Percentiles rank a stretch among this genome's conserved stretches.
These are phyloP conservation scores for Epichloe elymi DNA, from an alignment of 2,329 filamentous ascomycete genomes.

Conservation along the genomic window DNA sequence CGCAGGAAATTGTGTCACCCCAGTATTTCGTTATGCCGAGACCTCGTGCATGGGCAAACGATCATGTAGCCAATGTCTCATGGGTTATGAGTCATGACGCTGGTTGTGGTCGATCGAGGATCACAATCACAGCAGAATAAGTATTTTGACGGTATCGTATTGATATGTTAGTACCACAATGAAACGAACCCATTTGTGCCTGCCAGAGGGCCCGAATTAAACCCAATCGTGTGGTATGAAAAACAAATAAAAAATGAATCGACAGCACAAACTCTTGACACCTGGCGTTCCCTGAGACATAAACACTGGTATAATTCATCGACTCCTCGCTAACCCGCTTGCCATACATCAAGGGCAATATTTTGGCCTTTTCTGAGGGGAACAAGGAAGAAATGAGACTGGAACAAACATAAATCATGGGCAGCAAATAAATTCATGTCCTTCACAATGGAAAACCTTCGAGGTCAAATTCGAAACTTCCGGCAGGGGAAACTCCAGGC, in stretches of 20 bases:
- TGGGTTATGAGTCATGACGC: neutral
- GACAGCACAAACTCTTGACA: no score
- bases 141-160: no score
- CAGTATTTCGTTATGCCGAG: neutral
- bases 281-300: no score
- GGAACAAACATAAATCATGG: neutral
- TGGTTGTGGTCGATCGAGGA: neutral
- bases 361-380: no score
- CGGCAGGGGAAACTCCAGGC: slow-evolving; percentile 35
- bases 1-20: neutral
- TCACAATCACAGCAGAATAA: no score
- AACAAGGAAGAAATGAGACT: no score
- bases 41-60: neutral
- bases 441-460: neutral
- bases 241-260: no score
- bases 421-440: neutral
- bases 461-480: slow-evolving; percentile 1
- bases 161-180: no score
- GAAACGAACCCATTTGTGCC: no score
- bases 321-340: neutral
- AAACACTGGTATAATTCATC: no score
- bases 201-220: no score
- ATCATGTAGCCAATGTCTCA: neutral
- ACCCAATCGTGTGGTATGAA: neutral
- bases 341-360: neutral